A percentile compares a stretch with the other conserved stretches of the same genome.
Evolutionary conservation across 2,329 filamentous ascomycete species (phyloP).

Genomic region (Aureobasidium melanogenum): DNA sequence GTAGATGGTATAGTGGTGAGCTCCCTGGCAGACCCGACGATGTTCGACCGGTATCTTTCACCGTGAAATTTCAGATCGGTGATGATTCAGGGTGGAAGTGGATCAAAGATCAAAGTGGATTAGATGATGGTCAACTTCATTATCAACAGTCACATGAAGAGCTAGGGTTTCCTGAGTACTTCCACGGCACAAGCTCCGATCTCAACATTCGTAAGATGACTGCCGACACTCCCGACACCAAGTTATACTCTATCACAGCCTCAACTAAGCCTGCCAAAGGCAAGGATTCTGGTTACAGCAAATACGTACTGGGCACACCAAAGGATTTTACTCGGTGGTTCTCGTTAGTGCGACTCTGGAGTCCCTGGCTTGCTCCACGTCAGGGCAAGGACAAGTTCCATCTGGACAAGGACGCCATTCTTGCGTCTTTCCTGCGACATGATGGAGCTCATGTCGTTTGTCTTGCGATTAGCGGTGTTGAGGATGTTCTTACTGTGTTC

Average conservation of each 20-base stretch:
- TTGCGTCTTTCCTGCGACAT: slow-evolving; percentile 66
- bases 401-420: slow-evolving; percentile 67
- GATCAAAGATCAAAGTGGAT: slow-evolving; percentile 55
- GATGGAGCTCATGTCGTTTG: slow-evolving; percentile 69
- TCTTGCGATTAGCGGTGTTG: slow-evolving; percentile 66
- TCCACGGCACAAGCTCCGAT: slow-evolving; percentile 48
- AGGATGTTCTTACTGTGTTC: slow-evolving; percentile 62
- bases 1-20: slow-evolving; percentile 47
- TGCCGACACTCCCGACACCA: slow-evolving; percentile 60
- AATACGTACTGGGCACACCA: slow-evolving; percentile 54
- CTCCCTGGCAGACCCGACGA: slow-evolving; percentile 39
- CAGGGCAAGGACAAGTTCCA: slow-evolving; percentile 62
- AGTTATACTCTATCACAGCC: slow-evolving; percentile 60
- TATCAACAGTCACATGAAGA: slow-evolving; percentile 34
- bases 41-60: slow-evolving; percentile 50
- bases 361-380: slow-evolving; percentile 79
- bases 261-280: slow-evolving; percentile 47
- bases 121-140: slow-evolving; percentile 55
- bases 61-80: slow-evolving; percentile 56
- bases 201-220: slow-evolving; percentile 46
- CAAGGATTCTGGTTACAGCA: slow-evolving; percentile 48
- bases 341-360: slow-evolving; percentile 68
- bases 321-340: slow-evolving; percentile 66
- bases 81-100: slow-evolving; percentile 56
- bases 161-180: slow-evolving; percentile 44